Percentiles rank a stretch among this genome's conserved stretches.
Conservation (phyloP, 345 rosid genomes). For the Raphanus sativus region DNA sequence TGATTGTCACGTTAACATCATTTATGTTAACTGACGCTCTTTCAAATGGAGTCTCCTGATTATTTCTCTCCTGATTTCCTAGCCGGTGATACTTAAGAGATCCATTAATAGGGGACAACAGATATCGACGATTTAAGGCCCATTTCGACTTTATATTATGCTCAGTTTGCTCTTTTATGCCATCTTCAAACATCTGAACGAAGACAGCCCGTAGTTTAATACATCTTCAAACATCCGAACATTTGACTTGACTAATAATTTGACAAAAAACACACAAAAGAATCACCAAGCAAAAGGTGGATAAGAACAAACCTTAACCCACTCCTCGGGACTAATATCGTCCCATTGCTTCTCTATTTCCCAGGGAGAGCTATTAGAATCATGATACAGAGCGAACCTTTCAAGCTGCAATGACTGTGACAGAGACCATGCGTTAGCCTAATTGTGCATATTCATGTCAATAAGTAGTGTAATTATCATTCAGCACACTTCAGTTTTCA, state of each 20-base stretch:
- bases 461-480: constrained; percentile 23
- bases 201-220: constrained; percentile 15
- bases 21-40: constrained; percentile 76
- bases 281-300: constrained; percentile 13
- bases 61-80: constrained; percentile 90
- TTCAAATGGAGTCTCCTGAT: constrained; percentile 93
- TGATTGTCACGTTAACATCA: constrained; percentile 77
- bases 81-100: constrained; percentile 90
- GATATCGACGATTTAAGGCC: constrained; percentile 73
- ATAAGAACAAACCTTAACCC: constrained; percentile 80
- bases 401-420: constrained; percentile 88
- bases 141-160: constrained; percentile 54
- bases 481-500: constrained; percentile 9
- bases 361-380: constrained; percentile 83
- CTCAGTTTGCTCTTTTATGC: constrained; percentile 68
- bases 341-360: constrained; percentile 84
- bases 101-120: constrained; percentile 92
- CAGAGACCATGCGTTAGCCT: constrained; percentile 34
- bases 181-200: constrained; percentile 91
- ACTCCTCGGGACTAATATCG: constrained; percentile 79
- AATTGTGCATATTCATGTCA: constrained; percentile 11
- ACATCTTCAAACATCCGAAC: background rate
- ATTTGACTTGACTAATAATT: constrained; percentile 17
- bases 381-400: constrained; percentile 95
- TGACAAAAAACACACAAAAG: background rate